Conservation (phyloP, 495 filamentous ascomycete genomes). For the Penicillium silybi region DNA sequence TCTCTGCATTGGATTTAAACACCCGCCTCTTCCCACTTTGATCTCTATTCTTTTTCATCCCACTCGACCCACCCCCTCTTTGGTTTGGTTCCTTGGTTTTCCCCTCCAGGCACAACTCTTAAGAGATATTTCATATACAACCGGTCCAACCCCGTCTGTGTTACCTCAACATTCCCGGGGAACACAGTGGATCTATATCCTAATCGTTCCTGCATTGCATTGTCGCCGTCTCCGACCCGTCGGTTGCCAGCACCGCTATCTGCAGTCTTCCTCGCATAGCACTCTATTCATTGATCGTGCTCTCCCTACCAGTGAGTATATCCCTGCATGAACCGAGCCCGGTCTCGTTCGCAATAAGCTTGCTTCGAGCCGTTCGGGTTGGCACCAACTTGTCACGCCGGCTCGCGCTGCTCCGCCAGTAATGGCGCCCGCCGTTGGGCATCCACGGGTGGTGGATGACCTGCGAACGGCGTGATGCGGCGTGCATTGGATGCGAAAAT, state of each 20-base stretch:
- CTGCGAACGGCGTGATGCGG: constrained; percentile 1
- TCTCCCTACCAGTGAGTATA: constrained; percentile 10
- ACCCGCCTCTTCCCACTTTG: background rate
- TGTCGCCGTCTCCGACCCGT: background rate
- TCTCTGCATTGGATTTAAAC: background rate
- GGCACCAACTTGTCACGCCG: constrained; percentile 10
- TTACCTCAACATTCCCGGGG: constrained; percentile 6
- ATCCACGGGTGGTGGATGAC: constrained; percentile 1
- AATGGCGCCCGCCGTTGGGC: constrained; percentile 9
- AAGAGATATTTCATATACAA: constrained; percentile 28
- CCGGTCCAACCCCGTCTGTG: constrained; percentile 18
- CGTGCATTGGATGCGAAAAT: background rate
- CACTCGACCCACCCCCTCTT: constrained; percentile 2
- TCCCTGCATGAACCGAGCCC: background rate
- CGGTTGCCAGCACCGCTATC: constrained; percentile 17
- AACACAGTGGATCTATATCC: constrained; percentile 14
- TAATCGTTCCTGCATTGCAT: constrained; percentile 18
- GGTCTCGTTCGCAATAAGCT: constrained; percentile 20
- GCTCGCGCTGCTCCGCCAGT: constrained; percentile 13
- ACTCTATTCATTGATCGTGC: background rate
- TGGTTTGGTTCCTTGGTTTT: background rate
- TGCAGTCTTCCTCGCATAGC: constrained; percentile 15
- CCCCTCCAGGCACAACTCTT: background rate
- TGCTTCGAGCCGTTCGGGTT: constrained; percentile 13
- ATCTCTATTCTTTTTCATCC: background rate